Base-by-base conservation (phyloP, 495 filamentous ascomycete species). In the Daldinia loculata region DNA sequence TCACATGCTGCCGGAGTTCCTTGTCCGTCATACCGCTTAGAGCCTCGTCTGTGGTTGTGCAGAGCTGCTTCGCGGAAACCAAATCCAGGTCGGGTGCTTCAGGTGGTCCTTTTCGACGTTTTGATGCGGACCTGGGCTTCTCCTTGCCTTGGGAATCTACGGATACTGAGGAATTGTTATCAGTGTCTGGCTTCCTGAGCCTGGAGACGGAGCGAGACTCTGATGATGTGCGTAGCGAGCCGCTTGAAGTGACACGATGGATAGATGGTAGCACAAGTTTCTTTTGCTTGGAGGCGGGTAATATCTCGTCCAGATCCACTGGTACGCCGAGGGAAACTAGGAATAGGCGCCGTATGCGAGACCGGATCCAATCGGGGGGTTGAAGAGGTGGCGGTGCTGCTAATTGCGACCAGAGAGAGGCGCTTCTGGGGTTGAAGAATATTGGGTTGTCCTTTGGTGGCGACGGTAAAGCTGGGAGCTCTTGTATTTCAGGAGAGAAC, bases 341-440 rank as follows among this genome's bases (percentile, higher is more conserved):
- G 80, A 99, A 99, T 41, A 98, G 88, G 9, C 95, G 92, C 59
- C 95, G 92, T 75, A 98, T 98, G 57, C 95, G 93, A 55, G 93
- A 97, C 63, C 96, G 93, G 66, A 97, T 93, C 95, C 95, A 99
- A 80, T 99, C 95, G 0, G 96, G 95, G 1, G 95, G 96, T 77
- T 97, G 94, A 29, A 98, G 88, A 3, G 95, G 94, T 0, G 95
- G 95, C 22, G 95, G 95, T 2, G 95, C 94, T 17, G 96, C 91
- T 32, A 99, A 89, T 80, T 99, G 96, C 30, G 93, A 92, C 95
- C 95, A 99, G 39, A 99, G 87, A 4, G 96, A 97, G 69, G 91
- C 87, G 70, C 92, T 95, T 58, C 88, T 81, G 22, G 87, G 83
- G n/a, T 87, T 88, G 57, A 90, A 84, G 79, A 93, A 93, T 61